Percentiles rank a stretch among this genome's conserved stretches.
phyloP scores from a whole-genome alignment of 352 stramenopile species.

The Phytophthora quininea region DNA sequence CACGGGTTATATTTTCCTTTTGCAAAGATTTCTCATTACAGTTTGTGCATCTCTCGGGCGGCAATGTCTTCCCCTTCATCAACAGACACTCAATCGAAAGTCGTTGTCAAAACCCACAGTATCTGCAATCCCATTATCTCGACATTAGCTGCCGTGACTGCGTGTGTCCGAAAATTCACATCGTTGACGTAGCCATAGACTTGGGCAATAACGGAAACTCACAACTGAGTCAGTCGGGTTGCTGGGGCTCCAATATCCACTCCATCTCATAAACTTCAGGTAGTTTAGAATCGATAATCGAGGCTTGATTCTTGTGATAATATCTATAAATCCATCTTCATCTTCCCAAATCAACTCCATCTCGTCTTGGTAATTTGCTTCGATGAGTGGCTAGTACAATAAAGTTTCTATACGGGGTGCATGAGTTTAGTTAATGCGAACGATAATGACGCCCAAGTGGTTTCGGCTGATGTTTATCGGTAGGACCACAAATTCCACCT shows the following conservation, averaged over 20 bases:
- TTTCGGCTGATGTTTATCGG: background rate
- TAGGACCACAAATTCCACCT: background rate
- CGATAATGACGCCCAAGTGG: background rate
- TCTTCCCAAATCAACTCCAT: constrained; percentile 1
- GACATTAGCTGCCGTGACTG: background rate
- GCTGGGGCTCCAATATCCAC: background rate
- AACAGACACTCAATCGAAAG: background rate
- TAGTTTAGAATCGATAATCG: background rate
- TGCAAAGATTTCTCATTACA: background rate
- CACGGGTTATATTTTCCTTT: background rate
- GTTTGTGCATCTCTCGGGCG: background rate
- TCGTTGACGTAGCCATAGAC: background rate
- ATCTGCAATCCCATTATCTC: background rate
- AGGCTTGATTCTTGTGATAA: background rate
- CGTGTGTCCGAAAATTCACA: background rate
- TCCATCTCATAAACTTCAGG: background rate
- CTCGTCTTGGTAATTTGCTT: background rate
- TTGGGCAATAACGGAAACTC: constrained; percentile 6
- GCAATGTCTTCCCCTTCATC: background rate
- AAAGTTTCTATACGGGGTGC: background rate
- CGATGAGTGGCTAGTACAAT: background rate
- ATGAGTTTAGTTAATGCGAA: background rate
- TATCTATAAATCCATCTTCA: background rate
- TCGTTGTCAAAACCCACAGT: background rate
- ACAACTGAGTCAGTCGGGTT: background rate